Base-by-base conservation (phyloP, 2,329 filamentous ascomycete genomes). In the Xylaria polymorpha region DNA sequence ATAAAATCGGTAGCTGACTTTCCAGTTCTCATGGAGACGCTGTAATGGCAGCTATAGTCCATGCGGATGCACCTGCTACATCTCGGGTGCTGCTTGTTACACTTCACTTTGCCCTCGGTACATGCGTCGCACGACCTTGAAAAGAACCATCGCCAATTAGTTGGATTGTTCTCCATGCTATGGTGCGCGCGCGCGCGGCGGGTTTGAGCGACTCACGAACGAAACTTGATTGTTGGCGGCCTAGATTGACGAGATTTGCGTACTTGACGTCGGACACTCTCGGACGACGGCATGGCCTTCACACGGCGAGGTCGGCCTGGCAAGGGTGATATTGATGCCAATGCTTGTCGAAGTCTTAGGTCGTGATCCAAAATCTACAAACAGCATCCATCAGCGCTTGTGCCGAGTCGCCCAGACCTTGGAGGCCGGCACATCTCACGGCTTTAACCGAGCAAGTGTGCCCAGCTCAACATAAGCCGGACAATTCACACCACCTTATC, bases 21-120 rank as follows among this genome's bases (percentile, higher is more conserved):
- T 35, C 50, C 50, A 6, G 50, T 32, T 35, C 50, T 53, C 50
- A 53, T 32, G 4, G 50, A 53, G 50, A 53, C 50, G 25, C 50
- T 53, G 29, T 53, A 53, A 8, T 35, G 50, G 50, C 50, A 53
- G 50, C 22, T 18, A 25, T 20, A n/a, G 22, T 53, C 22, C 50
- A 53, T 35, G 15, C 50, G 50, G 9, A 35, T 53, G 29, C 50
- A 53, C 14, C 50, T 25, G 50, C 50, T 53, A 20, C 50, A 53
- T 35, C n/a, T 7, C 29, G 50, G 50, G 22, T 35, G 50, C 8
- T 53, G 50, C 25, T 53, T 53, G n/a, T 53, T 20, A 12, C 50
- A 53, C 15, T 44, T 32, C 20, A 63, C 61, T 22, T 63, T 63
- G 37, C 46, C 61, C 25, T 63, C 39, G 10, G 61, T 63, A 25